Base-by-base conservation (phyloP, 2,329 filamentous ascomycete species). In the Pleomassaria siparia region DNA sequence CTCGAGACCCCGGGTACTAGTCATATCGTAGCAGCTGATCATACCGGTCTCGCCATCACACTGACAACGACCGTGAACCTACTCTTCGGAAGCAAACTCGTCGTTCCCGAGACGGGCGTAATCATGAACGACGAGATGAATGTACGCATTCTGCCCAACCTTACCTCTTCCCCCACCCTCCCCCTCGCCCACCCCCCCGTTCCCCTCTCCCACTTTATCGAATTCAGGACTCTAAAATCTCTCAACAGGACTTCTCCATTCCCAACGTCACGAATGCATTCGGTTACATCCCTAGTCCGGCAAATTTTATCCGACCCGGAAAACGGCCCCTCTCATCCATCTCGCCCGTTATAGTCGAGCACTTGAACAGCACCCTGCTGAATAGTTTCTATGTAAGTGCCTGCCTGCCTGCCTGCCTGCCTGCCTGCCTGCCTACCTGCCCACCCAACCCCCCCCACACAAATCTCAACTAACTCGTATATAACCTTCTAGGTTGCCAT, bases 41-140 rank as follows among this genome's bases (percentile, higher is more conserved):
- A 72, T 7, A 78, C 80, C 0, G 91, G 91, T 6, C 77, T 96
- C 68, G 84, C 90, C 2, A 80, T 95, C 28, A 87, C 88, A 1
- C 78, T 91, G 11, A 96, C 91, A 0, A 94, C 90, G 1, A 96
- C 92, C 0, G 77, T 96, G 47, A 96, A 96, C 70, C 77, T 94
- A 4, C 78, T 94, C 2, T 97, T 95, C 60, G 92, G 92, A 37
- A 86, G 85, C 22, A 79, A 84, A 16, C 70, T 95, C 54, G 83
- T 95, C 72, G 87, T 92, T 1, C 89, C 90, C 0, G 80, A 86
- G 58, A 91, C 90, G 0, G 91, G 91, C 15, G 80, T 96, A 48
- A 89, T 95, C 46, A 82, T 95, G 75, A 70, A 77, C 68, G 75
- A 78, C 53, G 74, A 74, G 47, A 73, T 73, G 71, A 72, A 72